Percentiles rank a stretch among this genome's conserved stretches.
These are phyloP conservation scores for Lecanicillium sp. DNA, from an alignment of 2,329 filamentous ascomycete species.

Conservation along the genomic window DNA sequence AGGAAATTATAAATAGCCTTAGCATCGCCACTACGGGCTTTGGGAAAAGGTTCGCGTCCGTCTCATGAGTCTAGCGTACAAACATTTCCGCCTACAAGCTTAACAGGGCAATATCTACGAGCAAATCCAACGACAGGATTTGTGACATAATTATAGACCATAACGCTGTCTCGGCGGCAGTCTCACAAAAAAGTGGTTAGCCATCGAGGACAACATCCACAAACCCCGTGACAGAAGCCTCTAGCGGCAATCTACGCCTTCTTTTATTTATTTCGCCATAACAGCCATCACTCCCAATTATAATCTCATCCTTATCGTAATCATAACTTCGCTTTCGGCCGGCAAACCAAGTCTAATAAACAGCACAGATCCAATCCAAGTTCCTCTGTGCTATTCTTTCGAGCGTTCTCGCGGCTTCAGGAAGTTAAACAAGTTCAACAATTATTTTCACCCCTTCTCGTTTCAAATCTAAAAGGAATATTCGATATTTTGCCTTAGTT, in stretches of 20 bases:
- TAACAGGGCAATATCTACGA: background rate
- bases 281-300: background rate
- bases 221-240: too few species aligned
- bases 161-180: too few species aligned
- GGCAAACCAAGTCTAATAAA: background rate
- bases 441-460: background rate
- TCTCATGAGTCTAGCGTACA: background rate
- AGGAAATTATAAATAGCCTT: too few species aligned
- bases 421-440: too few species aligned
- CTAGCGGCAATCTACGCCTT: too few species aligned
- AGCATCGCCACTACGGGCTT: too few species aligned
- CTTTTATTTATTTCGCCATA: background rate
- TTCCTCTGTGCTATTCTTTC: background rate
- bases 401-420: too few species aligned
- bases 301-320: background rate
- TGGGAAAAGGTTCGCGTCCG: too few species aligned
- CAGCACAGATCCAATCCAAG: background rate
- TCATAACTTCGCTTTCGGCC: background rate
- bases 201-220: too few species aligned
- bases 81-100: too few species aligned
- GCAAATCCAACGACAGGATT: background rate
- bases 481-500: too few species aligned
- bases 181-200: background rate
- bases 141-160: too few species aligned
- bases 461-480: background rate